Conservation (phyloP, 208 protist species). For the Jaenimonas drosophilae region DNA sequence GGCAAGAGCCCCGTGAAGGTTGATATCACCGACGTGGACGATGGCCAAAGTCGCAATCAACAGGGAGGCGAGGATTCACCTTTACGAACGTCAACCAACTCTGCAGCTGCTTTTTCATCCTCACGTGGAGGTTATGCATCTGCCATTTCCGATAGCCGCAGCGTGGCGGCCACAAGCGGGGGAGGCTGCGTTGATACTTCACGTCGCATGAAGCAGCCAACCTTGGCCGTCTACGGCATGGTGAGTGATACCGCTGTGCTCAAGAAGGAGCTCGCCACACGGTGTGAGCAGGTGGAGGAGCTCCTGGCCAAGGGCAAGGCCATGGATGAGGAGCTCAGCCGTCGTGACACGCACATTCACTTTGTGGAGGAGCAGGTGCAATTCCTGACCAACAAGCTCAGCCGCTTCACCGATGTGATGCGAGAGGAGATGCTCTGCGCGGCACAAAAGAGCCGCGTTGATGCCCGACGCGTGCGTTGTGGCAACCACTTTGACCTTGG, state of each 20-base stretch:
- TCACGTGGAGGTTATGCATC: background rate
- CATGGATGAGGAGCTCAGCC: slow-evolving; percentile 14
- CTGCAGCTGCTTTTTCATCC: too few species aligned
- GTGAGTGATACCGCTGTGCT: slow-evolving; percentile 28
- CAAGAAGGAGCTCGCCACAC: slow-evolving; percentile 40
- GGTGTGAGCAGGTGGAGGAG: slow-evolving; percentile 43
- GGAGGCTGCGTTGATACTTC: slow-evolving; percentile 5
- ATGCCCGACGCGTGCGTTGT: slow-evolving; percentile 50
- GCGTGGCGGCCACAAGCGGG: background rate
- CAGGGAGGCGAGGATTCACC: too few species aligned
- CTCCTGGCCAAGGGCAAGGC: slow-evolving; percentile 13
- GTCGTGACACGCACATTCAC: slow-evolving; percentile 17
- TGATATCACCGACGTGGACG: too few species aligned
- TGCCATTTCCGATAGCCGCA: background rate
- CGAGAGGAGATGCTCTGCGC: slow-evolving; percentile 36
- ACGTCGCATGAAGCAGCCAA: slow-evolving; percentile 47
- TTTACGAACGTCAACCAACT: too few species aligned
- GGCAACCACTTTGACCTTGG: slow-evolving; percentile 67
- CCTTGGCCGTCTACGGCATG: slow-evolving; percentile 46
- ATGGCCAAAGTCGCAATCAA: too few species aligned
- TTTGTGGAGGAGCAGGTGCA: slow-evolving; percentile 15
- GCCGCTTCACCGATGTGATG: slow-evolving; percentile 39
- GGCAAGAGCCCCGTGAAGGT: too few species aligned
- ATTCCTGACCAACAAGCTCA: slow-evolving; percentile 10
- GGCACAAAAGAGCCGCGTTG: slow-evolving; percentile 20